Evolutionary conservation across 345 rosid genomes (phyloP).

Genomic region (Theobroma cacao): DNA sequence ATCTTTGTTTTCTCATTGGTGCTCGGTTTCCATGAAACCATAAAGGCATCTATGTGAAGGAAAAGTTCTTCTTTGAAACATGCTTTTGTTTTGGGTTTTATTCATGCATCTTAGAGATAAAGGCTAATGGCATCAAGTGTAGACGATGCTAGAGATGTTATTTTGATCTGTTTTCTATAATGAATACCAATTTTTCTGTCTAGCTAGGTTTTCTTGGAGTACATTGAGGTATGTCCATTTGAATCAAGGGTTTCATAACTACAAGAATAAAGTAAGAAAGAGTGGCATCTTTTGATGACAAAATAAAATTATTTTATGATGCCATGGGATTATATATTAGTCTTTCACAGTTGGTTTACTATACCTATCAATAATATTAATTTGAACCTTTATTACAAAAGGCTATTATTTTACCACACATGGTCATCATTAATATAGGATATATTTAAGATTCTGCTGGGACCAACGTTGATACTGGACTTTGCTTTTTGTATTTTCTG

Average conservation of each 20-base stretch:
- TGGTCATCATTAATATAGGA: slow-evolving; percentile 2
- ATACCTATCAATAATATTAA: neutral
- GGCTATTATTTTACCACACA: neutral
- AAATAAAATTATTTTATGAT: neutral
- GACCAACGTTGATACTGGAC: slow-evolving; percentile 14
- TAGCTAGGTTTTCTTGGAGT: neutral
- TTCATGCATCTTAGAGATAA: neutral
- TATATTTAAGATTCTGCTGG: slow-evolving; percentile 10
- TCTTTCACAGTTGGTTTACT: neutral
- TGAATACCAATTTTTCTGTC: neutral
- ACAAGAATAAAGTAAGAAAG: neutral
- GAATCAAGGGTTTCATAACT: neutral
- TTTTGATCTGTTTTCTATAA: neutral
- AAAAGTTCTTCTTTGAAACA: neutral
- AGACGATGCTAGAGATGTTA: neutral
- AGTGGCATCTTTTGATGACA: neutral
- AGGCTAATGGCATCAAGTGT: neutral
- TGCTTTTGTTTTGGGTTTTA: neutral
- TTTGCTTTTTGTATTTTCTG: slow-evolving; percentile 10
- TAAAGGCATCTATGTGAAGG: neutral
- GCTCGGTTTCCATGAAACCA: neutral
- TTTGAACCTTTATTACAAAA: neutral
- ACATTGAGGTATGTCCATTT: neutral
- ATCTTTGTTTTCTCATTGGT: neutral
- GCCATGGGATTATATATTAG: neutral